Evolutionary conservation across 441 rosid genomes (phyloP), one percentile per base, ranked within the genome.

Genomic region (Pelargonium citronellum): DNA sequence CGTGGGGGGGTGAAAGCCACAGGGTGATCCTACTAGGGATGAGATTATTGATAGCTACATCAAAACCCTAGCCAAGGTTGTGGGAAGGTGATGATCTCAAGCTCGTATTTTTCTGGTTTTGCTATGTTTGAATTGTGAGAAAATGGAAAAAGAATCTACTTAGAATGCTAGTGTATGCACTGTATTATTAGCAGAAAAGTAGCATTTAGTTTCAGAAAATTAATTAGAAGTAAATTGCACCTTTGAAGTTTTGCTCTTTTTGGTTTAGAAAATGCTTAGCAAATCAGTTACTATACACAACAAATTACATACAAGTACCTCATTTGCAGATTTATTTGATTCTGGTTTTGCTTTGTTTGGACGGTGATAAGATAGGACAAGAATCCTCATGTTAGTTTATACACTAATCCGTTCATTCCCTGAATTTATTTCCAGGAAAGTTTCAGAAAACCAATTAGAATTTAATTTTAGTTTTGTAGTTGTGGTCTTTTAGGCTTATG

Each of bases 21-120:
- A 82, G 68, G 91, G 83, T 1, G 84, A 86, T 4, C 81, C 81
- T 17, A 90, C 96, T 3, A 81, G 98, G 67, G 96, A 92, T 64
- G 98, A 92, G 44, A 90, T 92, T 27, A 89, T 92, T 7, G 89
- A 89, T 68, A 22, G 70, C 27, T 90, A 90, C 58, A 89, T 83
- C 75, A 92, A 90, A 78, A 87, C 84, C 74, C 84, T 92, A 4
- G 88, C 91, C 17, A 70, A 55, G 79, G 67, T 90, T 62, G 79
- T 87, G 0, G 97, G 96, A 78, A 90, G 97, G 97, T 86, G 67
- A 68, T 9, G 63, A 58, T 58, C 10, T 9, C 3, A 20, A 7
- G 30, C 27, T 27, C 63, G 1, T 64, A 19, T 61, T 63, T 55
- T 11, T 34, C 1, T 19, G 20, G 43, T 44, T 22, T 19, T 44